A percentile compares a stretch with the other conserved stretches of the same genome.
These are phyloP conservation scores for Platanthera guangdongensis DNA, from an alignment of 106 monocot species.

Conservation along the genomic window DNA sequence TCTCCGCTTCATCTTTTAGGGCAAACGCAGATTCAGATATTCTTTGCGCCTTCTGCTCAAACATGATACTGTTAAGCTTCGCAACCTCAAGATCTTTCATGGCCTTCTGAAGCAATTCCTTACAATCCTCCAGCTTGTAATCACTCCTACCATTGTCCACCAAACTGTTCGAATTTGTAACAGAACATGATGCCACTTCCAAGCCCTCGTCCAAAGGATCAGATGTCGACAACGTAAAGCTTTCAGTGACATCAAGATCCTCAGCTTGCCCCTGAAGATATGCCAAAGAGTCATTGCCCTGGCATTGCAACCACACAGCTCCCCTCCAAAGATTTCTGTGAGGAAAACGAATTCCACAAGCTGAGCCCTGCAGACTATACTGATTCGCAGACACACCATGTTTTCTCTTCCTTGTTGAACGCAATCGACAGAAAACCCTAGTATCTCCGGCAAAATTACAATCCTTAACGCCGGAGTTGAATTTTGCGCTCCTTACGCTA, in stretches of 20 bases:
- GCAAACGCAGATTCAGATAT: conserved; percentile 84
- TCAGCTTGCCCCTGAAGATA: conserved; percentile 29
- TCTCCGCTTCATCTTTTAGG: conserved; percentile 75
- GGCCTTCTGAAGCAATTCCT: conserved; percentile 58
- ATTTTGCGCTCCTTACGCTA: conserved; percentile 1
- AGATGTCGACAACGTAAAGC: background rate
- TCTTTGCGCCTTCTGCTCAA: conserved; percentile 86
- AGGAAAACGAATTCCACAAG: conserved; percentile 1
- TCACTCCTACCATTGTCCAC: conserved; percentile 41
- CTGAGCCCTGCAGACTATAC: background rate
- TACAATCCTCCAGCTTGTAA: conserved; percentile 40
- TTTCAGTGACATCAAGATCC: conserved; percentile 23
- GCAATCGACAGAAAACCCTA: conserved; percentile 21
- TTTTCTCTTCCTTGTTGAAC: conserved; percentile 25
- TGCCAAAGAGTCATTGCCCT: conserved; percentile 51
- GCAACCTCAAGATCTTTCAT: conserved; percentile 77
- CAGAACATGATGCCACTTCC: conserved; percentile 11
- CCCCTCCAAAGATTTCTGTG: background rate
- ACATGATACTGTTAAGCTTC: conserved; percentile 69
- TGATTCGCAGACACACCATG: conserved; percentile 9
- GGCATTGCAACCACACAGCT: conserved; percentile 28
- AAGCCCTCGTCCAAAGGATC: conserved; percentile 10
- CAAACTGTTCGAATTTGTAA: conserved; percentile 12
- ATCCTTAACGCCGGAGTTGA: conserved; percentile 12
- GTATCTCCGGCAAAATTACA: conserved; percentile 17